phyloP scores from a whole-genome alignment of 371 early-diverging fungal genomes.

The Umbelopsis sp. region DNA sequence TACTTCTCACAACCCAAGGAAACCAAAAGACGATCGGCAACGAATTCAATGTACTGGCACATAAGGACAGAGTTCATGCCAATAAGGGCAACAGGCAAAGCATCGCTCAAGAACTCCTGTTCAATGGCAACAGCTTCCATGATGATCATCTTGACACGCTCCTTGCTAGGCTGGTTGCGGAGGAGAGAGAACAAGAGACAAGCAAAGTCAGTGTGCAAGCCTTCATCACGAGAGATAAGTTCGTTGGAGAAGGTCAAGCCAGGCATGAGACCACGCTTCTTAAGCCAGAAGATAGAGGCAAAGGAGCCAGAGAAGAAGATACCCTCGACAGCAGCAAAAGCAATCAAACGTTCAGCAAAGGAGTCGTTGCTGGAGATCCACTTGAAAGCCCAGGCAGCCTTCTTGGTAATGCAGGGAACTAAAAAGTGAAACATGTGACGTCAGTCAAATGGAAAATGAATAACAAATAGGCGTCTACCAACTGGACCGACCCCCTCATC shows the following conservation, averaged over 20 bases:
- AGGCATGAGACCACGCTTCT: slow-evolving; percentile 99
- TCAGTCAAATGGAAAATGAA: neutral
- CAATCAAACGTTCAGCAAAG: slow-evolving; percentile 97
- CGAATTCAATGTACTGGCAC: slow-evolving; percentile 99
- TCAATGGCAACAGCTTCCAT: slow-evolving; percentile 96
- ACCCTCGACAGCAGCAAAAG: slow-evolving; percentile 99
- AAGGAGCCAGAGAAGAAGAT: slow-evolving; percentile 99
- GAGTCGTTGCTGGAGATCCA: slow-evolving; percentile 95
- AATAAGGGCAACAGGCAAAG: slow-evolving; percentile 95
- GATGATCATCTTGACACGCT: slow-evolving; percentile 83
- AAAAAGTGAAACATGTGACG: slow-evolving; percentile 16
- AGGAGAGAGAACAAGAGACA: slow-evolving; percentile 95
- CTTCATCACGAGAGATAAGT: slow-evolving; percentile 99
- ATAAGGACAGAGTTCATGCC: slow-evolving; percentile 99
- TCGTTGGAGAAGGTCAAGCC: slow-evolving; percentile 99
- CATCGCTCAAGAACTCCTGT: slow-evolving; percentile 95
- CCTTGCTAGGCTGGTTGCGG: slow-evolving; percentile 75
- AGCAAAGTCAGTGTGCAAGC: slow-evolving; percentile 99
- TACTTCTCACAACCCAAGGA: slow-evolving; percentile 90
- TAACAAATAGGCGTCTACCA: neutral
- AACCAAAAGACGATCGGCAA: slow-evolving; percentile 96
- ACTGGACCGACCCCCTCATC: neutral
- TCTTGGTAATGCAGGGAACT: slow-evolving; percentile 96
- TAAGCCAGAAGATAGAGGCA: slow-evolving; percentile 99
- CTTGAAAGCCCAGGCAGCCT: slow-evolving; percentile 99